Percentiles rank a stretch among this genome's conserved stretches.
Evolutionary conservation across 352 stramenopile genomes (phyloP).

Genomic region (Phytophthora parvispora): DNA sequence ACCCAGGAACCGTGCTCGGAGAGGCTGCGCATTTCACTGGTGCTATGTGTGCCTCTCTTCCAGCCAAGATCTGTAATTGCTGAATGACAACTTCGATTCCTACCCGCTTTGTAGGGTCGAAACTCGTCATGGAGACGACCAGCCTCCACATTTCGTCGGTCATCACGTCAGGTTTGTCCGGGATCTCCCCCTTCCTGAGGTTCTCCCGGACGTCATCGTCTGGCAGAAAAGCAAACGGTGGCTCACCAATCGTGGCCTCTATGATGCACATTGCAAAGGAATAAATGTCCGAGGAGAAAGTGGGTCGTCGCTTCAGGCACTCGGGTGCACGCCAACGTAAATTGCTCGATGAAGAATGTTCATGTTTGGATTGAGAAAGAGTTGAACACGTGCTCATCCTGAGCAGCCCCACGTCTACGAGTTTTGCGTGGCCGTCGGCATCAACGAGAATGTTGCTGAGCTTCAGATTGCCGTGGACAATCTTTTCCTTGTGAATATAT

Average conservation of each 20-base stretch:
- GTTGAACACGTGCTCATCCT: not conserved
- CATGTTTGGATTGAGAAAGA: conserved; percentile 14
- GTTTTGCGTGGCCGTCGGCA: conserved; percentile 16
- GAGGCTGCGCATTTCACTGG: too few relatives aligned
- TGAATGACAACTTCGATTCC: not conserved
- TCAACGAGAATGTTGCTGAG: conserved; percentile 37
- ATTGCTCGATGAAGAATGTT: not conserved
- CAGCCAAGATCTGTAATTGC: not conserved
- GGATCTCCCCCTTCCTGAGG: conserved; percentile 14
- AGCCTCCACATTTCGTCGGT: conserved; percentile 21
- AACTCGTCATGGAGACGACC: conserved; percentile 20
- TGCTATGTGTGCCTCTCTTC: not conserved
- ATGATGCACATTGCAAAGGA: conserved; percentile 46
- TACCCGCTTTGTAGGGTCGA: conserved; percentile 8
- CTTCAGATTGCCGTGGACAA: conserved; percentile 41
- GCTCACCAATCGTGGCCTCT: conserved; percentile 26
- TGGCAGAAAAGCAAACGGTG: conserved; percentile 22
- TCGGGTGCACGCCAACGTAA: conserved; percentile 39
- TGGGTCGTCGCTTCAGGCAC: conserved; percentile 24
- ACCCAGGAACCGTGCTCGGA: too few relatives aligned
- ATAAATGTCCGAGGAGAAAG: conserved; percentile 35
- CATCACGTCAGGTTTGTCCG: conserved; percentile 16
- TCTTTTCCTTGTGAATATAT: conserved; percentile 23
- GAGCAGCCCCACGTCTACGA: conserved; percentile 35
- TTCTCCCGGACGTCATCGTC: conserved; percentile 16